Base-by-base conservation (phyloP, 306 rosid species). In the Medicago ruthenica region DNA sequence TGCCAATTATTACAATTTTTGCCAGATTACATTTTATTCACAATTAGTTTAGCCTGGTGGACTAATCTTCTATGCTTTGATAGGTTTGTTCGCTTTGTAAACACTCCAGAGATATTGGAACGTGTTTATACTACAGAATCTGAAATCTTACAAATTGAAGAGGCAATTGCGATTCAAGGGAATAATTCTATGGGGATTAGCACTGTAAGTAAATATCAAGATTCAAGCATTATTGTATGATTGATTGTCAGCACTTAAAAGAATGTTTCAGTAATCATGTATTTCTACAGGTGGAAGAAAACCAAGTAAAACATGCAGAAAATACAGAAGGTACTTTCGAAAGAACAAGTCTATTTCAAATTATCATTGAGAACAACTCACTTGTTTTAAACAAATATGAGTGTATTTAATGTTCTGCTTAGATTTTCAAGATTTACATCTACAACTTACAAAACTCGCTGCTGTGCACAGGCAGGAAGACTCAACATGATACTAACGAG, bases 21-120 rank as follows among this genome's bases (percentile, higher is more conserved):
- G n/a, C 61, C 36, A 12, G 51, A 15, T 11, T 48, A 22, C 61
- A 67, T 68, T 55, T 7, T 31, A 59, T 58, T 75, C 70, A 10
- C 8, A 0, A 13, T 24, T 42, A 62, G 51, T 13, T 13, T 63
- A 51, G 55, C 67, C 16, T 55, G 39, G 61, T 53, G 24, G 31
- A 74, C 78, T 86, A 79, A 80, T 59, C 45, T 48, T 67, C 31
- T 57, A 24, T 36, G 47, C 64, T 60, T 79, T n/a, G 85, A 51
- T 76, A 96, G 99, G 85, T 96, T 96, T 87, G 98, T 96, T 55
- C 98, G 99, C 72, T 96, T 96, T 80, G 98, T 96, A 81, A 90
- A 88, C 83, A 92, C 96, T 69, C 99, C 98, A 4, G 98, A 96
- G 88, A 84, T 96, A 71, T 79, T 96, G 88, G 99, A 96, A 83